Conservation (phyloP, 2,329 filamentous ascomycete species). For the Dryadomyces sulphureus region DNA sequence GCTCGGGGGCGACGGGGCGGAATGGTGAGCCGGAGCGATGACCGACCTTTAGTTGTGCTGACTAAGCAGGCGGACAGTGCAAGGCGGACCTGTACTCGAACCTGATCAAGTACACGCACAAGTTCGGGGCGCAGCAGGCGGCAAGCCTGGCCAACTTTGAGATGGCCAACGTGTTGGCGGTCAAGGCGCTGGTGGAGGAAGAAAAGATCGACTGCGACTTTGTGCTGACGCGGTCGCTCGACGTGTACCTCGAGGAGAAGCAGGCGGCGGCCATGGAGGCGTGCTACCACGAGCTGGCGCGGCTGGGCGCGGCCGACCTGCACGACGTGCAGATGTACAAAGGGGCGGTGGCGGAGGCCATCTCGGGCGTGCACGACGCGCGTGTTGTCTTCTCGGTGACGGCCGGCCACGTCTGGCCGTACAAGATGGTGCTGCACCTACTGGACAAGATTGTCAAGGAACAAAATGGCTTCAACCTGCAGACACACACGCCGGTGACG, state of each 20-base stretch:
- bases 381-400: neutral
- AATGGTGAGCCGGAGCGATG: too few relatives aligned
- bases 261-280: neutral
- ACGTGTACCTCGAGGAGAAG: slow-evolving; percentile 21
- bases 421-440: slow-evolving; percentile 4
- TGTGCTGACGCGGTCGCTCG: slow-evolving; percentile 10
- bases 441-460: neutral
- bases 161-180: slow-evolving; percentile 5
- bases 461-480: slow-evolving; percentile 6
- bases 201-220: slow-evolving; percentile 8
- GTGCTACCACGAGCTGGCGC: neutral
- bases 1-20: slow-evolving; percentile 70
- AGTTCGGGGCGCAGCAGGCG: neutral
- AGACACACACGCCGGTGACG: slow-evolving; percentile 7
- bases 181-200: slow-evolving; percentile 6
- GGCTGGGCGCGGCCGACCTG: neutral
- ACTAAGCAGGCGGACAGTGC: slow-evolving; percentile 26
- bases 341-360: neutral
- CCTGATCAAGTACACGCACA: neutral
- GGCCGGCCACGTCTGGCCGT: slow-evolving; percentile 4
- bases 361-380: slow-evolving; percentile 2
- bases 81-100: slow-evolving; percentile 15
- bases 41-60: too few relatives aligned
- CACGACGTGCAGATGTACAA: neutral
- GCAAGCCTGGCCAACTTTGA: slow-evolving; percentile 9